Evolutionary conservation across 805 yeast genomes (phyloP), one percentile per base, ranked within the genome.

Genomic region (Starmerella sp.): DNA sequence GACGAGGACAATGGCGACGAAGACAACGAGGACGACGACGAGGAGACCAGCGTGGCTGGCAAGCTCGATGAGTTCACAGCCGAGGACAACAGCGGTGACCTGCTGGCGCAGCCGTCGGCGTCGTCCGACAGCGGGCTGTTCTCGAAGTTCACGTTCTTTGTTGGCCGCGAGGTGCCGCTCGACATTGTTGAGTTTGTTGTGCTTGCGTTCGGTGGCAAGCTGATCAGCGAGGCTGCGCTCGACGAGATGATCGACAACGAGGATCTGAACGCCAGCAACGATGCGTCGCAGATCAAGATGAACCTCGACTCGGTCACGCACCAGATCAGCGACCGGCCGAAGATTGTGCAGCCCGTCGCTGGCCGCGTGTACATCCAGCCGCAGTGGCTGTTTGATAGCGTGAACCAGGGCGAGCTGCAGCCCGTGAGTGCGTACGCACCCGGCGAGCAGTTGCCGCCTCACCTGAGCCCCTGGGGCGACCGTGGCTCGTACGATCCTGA

Each of bases 391-490:
- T 90, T 93, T 69, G 98, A 93, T 69, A 83, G 84, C 65, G 73
- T 93, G 57, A 93, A 93, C 74, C 84, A 84, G 71, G 78, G 80
- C 50, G 75, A 78, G 57, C 75, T 93, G 57, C 75, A 85, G 57
- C 80, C 93, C 17, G 96, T 87, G 28, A 82, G 83, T 54, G 77
- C 76, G 54, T 93, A 93, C 67, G 85, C 95, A 45, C 96, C 96
- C 5, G 98, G 98, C 54, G 97, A 91, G 72, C 74, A 87, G 5
- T 76, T 93, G 60, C 98, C 98, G 46, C 97, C 98, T 38, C 98
- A 93, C 71, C 75, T 93, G 65, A 86, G 96, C 52, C 98, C 98
- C 75, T 93, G 98, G 97, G 97, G 97, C 63, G 98, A 93, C 73
- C 79, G 90, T 48, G 88, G 84, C 63, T 84, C 83, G 53, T 93